Base-by-base conservation (phyloP, 176 grass and related monocot genomes). In the Rhipidocladum racemiflorum region DNA sequence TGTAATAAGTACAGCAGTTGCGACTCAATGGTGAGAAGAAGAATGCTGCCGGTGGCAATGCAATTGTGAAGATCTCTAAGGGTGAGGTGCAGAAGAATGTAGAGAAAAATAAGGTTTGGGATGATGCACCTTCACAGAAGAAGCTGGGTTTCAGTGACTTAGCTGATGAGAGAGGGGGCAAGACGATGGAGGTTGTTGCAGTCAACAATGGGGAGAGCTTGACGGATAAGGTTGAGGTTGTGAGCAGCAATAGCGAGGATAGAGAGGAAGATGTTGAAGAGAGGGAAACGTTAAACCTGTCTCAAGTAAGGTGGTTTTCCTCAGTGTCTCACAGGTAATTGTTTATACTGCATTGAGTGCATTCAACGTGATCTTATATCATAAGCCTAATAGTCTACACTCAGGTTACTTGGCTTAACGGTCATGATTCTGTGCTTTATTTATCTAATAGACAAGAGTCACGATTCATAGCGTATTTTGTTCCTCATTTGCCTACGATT, bases 51-150 rank as follows among this genome's bases (percentile, higher is more conserved):
- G 18, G 65, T 68, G 77, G 38, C 73, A 77, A 63, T 74, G 77
- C 64, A 51, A 55, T 59, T 13, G 32, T 6, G 21, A 45, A 69
- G 10, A 16, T 54, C 4, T 2, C 65, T 34, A 88, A 85, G 81
- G 77, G 63, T 14, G 77, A 84, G 34, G 65, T 80, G 3, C 83
- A 81, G 79, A 84, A 89, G 80, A 72, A 38, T 27, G 62, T 4
- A 10, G 87, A 87, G 75, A 84, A 87, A 70, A 87, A 80, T 29
- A 89, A 83, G 78, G 84, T 86, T 76, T 92, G 79, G 75, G 90
- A 89, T 72, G 84, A 89, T 71, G 36, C 74, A 17, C 83, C 76
- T 39, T 70, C 75, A 7, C 54, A 92, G 50, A 77, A 92, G 50
- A 77, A 51, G 67, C 61, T 92, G 25, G 83, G 89, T 87, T 87